phyloP scores from a whole-genome alignment of 768 basidiomycete species.

The Mycena olivaceomarginata region DNA sequence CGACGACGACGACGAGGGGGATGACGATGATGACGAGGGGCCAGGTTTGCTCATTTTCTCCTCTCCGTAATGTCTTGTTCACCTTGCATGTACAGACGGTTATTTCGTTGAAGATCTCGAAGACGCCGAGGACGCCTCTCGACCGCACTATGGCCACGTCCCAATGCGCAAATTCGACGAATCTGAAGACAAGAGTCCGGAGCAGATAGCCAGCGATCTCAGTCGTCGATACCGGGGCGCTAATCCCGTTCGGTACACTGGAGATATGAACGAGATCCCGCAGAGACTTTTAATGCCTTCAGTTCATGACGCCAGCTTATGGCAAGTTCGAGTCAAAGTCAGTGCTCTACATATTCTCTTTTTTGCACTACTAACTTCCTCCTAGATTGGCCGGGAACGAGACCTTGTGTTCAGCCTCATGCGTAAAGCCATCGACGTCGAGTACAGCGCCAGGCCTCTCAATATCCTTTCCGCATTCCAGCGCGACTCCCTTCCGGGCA shows the following conservation, averaged over 20 bases:
- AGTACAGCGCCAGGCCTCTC: conserved; percentile 86
- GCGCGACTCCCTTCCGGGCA: conserved; percentile 95
- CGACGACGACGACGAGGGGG: conserved; percentile 93
- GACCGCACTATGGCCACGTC: conserved; percentile 81
- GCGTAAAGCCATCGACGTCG: conserved; percentile 92
- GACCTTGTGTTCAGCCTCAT: conserved; percentile 96
- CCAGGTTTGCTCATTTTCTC: conserved; percentile 59
- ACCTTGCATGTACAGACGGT: conserved; percentile 65
- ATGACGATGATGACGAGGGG: conserved; percentile 86
- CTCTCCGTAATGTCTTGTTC: conserved; percentile 11
- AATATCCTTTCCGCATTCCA: conserved; percentile 96
- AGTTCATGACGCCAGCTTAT: conserved; percentile 95
- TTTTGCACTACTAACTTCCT: not conserved
- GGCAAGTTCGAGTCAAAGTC: conserved; percentile 97
- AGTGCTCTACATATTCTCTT: conserved; percentile 40
- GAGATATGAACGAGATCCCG: conserved; percentile 95
- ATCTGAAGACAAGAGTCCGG: conserved; percentile 86
- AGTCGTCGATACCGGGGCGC: conserved; percentile 85
- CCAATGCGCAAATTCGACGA: conserved; percentile 79
- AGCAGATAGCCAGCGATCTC: conserved; percentile 89
- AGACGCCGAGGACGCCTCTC: conserved; percentile 78
- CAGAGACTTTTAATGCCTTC: conserved; percentile 97
- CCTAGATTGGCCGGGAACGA: conserved; percentile 91
- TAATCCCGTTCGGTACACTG: conserved; percentile 84
- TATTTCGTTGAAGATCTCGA: conserved; percentile 86